Percentiles rank a stretch among this genome's conserved stretches.
Conservation (phyloP, 192 early-diverging fungal species). For the Entomortierella beljakovae region DNA sequence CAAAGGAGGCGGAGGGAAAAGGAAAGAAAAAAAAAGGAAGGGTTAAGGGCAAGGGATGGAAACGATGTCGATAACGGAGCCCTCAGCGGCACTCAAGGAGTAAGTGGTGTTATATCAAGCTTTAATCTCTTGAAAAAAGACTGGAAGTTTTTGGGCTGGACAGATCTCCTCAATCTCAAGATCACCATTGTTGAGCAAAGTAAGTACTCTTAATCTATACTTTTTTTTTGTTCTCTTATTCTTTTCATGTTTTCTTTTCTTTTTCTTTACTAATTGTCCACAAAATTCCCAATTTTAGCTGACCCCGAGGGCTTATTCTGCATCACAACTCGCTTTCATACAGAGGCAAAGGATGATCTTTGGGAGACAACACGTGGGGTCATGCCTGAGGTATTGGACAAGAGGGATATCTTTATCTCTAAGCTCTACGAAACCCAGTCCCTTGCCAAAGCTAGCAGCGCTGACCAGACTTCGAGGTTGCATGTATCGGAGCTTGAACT, state of each 20-base stretch:
- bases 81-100: not conserved
- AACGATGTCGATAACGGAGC: not conserved
- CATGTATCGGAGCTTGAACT: constrained; percentile 31
- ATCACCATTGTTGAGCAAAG: constrained; percentile 38
- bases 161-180: constrained; percentile 26
- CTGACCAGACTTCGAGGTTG: constrained; percentile 7
- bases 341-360: constrained; percentile 20
- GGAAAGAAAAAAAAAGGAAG: constrained; percentile 3
- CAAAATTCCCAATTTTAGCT: constrained; percentile 12
- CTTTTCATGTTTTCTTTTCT: not conserved
- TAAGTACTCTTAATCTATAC: not conserved
- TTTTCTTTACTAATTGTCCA: not conserved
- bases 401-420: constrained; percentile 29
- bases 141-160: constrained; percentile 51
- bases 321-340: constrained; percentile 19
- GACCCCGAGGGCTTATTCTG: constrained; percentile 48
- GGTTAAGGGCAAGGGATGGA: not conserved
- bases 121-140: constrained; percentile 13
- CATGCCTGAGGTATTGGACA: constrained; percentile 17
- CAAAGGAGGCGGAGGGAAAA: constrained; percentile 13
- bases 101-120: not conserved
- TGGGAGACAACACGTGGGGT: constrained; percentile 39
- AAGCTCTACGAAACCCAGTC: constrained; percentile 26
- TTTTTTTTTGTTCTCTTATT: not conserved
- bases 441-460: constrained; percentile 11